Evolutionary conservation across 208 protist species (phyloP).

Genomic region (Angomonas ambiguus): DNA sequence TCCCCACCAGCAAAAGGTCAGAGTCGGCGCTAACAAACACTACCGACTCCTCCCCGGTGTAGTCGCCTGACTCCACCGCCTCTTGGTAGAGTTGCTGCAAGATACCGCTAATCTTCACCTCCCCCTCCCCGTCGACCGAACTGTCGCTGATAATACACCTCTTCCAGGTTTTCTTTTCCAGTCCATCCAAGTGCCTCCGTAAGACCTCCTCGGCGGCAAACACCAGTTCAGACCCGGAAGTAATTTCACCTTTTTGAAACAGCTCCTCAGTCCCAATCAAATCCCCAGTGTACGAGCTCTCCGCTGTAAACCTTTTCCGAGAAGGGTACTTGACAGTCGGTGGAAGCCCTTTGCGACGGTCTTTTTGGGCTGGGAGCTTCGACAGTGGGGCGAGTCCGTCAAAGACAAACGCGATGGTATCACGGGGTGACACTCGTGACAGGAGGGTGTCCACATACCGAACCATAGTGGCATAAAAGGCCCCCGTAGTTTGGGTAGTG

Average conservation of each 20-base stretch:
- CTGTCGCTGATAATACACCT: conserved; percentile 34
- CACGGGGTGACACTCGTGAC: conserved; percentile 21
- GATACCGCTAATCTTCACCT: conserved; percentile 71
- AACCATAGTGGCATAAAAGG: conserved; percentile 32
- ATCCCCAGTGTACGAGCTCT: conserved; percentile 42
- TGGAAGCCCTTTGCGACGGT: conserved; percentile 23
- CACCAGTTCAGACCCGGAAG: conserved; percentile 69
- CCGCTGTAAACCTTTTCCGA: not conserved
- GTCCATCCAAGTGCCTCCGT: conserved; percentile 17
- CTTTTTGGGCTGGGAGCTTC: conserved; percentile 71
- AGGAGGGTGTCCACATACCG: conserved; percentile 37
- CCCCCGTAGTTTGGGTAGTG: conserved; percentile 19
- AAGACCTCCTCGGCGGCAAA: conserved; percentile 54
- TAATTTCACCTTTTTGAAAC: conserved; percentile 56
- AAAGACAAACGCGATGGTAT: conserved; percentile 61
- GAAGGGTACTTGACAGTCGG: not conserved
- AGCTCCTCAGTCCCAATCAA: conserved; percentile 27
- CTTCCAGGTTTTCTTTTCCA: conserved; percentile 4
- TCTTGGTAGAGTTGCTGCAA: conserved; percentile 39
- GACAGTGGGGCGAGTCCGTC: conserved; percentile 68
- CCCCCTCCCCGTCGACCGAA: conserved; percentile 64
- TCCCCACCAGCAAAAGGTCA: conserved; percentile 65
- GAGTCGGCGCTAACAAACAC: conserved; percentile 78
- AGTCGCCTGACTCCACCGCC: conserved; percentile 22
- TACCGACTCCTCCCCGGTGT: conserved; percentile 55